Evolutionary conservation across 2,329 filamentous ascomycete species (phyloP).

Genomic region (Xylaria sp.): DNA sequence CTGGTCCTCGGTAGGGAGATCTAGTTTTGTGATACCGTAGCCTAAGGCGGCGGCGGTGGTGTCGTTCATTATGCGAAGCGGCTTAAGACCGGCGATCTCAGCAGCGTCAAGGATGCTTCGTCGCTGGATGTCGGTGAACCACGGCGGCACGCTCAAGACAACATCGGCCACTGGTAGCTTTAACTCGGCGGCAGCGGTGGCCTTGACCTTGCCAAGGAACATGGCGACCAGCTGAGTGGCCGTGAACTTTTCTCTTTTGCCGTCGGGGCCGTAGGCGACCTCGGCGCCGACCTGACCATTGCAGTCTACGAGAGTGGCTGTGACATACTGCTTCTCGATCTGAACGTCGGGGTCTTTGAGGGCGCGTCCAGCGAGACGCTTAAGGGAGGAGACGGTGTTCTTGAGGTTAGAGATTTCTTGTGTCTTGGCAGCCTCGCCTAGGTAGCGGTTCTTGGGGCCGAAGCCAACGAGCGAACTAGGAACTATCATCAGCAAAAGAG

Average conservation of each 20-base stretch:
- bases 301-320: constrained; percentile 84
- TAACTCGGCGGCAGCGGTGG: constrained; percentile 84
- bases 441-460: constrained; percentile 88
- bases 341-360: constrained; percentile 90
- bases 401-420: constrained; percentile 99
- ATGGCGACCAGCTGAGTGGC: constrained; percentile 92
- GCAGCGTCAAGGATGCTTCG: constrained; percentile 87
- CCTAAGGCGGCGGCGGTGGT: constrained; percentile 95
- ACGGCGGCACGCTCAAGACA: constrained; percentile 91
- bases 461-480: constrained; percentile 90
- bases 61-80: constrained; percentile 95
- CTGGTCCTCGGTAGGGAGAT: constrained; percentile 84
- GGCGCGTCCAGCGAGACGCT: constrained; percentile 87
- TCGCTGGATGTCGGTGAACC: constrained; percentile 96
- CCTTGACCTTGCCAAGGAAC: constrained; percentile 94
- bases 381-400: constrained; percentile 93
- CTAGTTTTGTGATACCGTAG: constrained; percentile 97
- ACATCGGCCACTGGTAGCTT: constrained; percentile 91
- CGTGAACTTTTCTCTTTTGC: constrained; percentile 96
- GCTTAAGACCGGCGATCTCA: constrained; percentile 91
- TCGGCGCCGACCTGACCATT: constrained; percentile 95
- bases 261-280: constrained; percentile 81
- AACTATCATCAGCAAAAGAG: constrained; percentile 31
- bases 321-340: constrained; percentile 90
- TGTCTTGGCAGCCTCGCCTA: constrained; percentile 95